These are phyloP conservation scores for Rosa persica DNA, from an alignment of 306 rosid species.

Conservation along the genomic window DNA sequence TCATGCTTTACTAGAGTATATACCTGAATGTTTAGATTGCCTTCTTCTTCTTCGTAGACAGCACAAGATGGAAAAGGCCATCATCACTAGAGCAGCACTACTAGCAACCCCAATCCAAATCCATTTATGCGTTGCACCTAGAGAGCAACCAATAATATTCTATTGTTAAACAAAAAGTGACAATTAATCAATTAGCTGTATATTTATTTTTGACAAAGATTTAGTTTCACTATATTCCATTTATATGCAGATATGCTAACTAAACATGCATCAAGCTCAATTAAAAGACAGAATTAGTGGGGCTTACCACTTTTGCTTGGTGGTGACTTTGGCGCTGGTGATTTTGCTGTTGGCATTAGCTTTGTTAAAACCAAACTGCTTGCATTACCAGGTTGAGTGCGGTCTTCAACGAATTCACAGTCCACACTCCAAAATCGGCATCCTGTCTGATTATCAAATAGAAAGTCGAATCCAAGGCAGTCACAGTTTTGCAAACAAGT, in stretches of 20 bases:
- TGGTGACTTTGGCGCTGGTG: not conserved
- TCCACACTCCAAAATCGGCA: conserved; percentile 13
- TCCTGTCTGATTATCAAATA: not conserved
- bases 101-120: not conserved
- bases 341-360: not conserved
- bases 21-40: not conserved
- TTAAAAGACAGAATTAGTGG: not conserved
- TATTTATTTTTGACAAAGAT: not conserved
- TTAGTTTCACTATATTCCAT: not conserved
- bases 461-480: conserved; percentile 6
- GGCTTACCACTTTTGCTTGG: not conserved
- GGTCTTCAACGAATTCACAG: not conserved
- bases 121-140: not conserved
- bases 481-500: conserved; percentile 5
- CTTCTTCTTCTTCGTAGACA: not conserved
- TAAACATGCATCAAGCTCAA: not conserved
- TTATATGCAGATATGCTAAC: not conserved
- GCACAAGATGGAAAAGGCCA: not conserved
- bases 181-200: not conserved
- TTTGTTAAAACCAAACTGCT: not conserved
- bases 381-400: not conserved
- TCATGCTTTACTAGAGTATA: not conserved
- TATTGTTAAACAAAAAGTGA: not conserved
- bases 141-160: not conserved
- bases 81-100: not conserved